phyloP scores from a whole-genome alignment of 805 yeast species.

The Pichia ethanolica region DNA sequence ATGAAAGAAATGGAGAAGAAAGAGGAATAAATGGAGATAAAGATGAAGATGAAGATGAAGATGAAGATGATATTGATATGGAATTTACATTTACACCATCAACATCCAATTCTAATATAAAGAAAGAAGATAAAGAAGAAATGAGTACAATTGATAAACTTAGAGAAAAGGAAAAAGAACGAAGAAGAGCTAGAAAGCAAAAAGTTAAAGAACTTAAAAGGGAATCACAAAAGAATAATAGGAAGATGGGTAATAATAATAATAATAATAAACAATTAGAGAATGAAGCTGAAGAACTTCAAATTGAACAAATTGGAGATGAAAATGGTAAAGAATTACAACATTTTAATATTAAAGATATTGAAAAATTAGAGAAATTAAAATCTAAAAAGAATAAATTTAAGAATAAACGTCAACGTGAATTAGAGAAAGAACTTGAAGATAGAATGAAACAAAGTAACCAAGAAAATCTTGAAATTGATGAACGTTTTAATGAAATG shows the following conservation, averaged over 20 bases:
- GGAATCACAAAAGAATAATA: constrained; percentile 34
- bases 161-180: constrained; percentile 85
- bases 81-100: constrained; percentile 95
- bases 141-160: constrained; percentile 74
- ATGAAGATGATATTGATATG: constrained; percentile 74
- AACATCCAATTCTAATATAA: constrained; percentile 27
- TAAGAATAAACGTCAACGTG: constrained; percentile 38
- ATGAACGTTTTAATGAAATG: constrained; percentile 78
- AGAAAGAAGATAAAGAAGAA: constrained; percentile 38
- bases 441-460: constrained; percentile 35
- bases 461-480: constrained; percentile 44
- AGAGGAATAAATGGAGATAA: not conserved
- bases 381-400: constrained; percentile 43
- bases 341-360: constrained; percentile 76
- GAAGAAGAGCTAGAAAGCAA: constrained; percentile 79
- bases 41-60: constrained; percentile 39
- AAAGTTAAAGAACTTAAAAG: constrained; percentile 56
- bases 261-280: constrained; percentile 23
- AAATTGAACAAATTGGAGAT: constrained; percentile 68
- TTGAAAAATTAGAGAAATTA: constrained; percentile 53
- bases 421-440: constrained; percentile 43
- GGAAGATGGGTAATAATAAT: constrained; percentile 24
- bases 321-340: constrained; percentile 44
- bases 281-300: constrained; percentile 49
- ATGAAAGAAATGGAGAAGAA: not conserved